Evolutionary conservation across 352 stramenopile genomes (phyloP), one percentile per base, ranked within the genome.

Genomic region (Thalassiosira mediterranea): DNA sequence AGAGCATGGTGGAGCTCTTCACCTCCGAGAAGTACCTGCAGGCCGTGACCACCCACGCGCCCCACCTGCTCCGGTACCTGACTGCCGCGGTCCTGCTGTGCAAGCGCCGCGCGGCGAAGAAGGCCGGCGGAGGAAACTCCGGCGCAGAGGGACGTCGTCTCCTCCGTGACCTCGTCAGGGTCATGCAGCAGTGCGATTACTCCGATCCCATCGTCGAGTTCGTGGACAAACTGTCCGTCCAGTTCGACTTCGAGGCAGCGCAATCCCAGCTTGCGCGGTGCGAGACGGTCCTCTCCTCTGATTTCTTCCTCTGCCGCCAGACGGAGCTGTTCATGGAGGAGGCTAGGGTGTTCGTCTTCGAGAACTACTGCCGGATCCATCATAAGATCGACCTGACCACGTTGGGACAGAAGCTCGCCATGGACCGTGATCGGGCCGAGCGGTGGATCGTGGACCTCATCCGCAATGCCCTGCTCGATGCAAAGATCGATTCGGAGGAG

Each of bases 371-470:
- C 88, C 93, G 96, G 57, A 98, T 99, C 76, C 97, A 99, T 91
- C 93, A 97, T 80, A 99, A 98, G 85, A 98, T 99, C 84, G 96
- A 99, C 90, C 97, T 99, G 78, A 93, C 94, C 64, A 96, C 95
- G 74, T 90, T 99, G 69, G 97, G 96, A 44, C 93, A 95, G 26
- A 98, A 98, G 90, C 90, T 99, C 63, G 95, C 94, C 34, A 98
- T 98, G 94, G 93, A 98, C 73, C 88, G 96, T 63, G 92, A 95
- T n/a, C 94, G 97, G 54, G 96, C 97, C 8, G 97, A 99, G 86
- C 96, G 97, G 76, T 99, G 96, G 97, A 98, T 99, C 84, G 97
- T 99, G 23, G 97, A 99, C 90, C 84, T 99, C 54, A 99, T 99
- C 81, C 92, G 96, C 58, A 97, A 98, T 83, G 96, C 96, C 11